Evolutionary conservation across 2,329 filamentous ascomycete species (phyloP), one percentile per base, ranked within the genome.

Genomic region (Ophiostoma ips): DNA sequence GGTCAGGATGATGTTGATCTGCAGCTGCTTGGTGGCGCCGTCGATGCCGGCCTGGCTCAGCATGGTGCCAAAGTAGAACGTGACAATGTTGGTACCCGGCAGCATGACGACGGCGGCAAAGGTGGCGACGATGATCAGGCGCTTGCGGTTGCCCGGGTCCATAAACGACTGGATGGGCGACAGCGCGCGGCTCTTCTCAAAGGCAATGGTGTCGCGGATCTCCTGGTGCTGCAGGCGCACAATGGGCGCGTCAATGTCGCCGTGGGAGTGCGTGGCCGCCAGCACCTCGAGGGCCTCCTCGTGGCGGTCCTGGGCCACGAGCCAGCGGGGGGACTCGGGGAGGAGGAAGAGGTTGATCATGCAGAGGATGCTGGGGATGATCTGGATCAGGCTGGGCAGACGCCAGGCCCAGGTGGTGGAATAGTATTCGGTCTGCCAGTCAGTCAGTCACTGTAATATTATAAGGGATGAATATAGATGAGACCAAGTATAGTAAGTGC

Each of bases 351-450:
- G 49, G 16, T 52, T 43, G 19, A n/a, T 31, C 12, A 53, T 30
- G 36, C 53, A 52, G 11, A 51, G 28, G 3, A 57, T 16, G 3
- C 52, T 52, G 2, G 50, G 52, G 7, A 46, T 53, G 48, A 60
- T 48, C 54, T 74, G 70, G 4, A 74, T 60, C 3, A 68, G 48
- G 52, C 79, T 71, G 0, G 75, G 63, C 34, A 66, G 61, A 3
- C 63, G 60, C 49, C 59, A 56, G 7, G 60, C 51, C 49, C 59
- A 56, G 3, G 59, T 49, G 2, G 40, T 30, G 1, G n/a, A 4
- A 11, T 43, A 43, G 24, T 30, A 8, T 30, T 43, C 21, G 11
- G 40, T 43, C 40, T 43, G 37, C n/a, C n/a, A n/a, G 15, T 5
- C 8, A 5, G 24, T 43, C 30, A 43, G 21, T 43, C 16, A 5